Conservation (phyloP, 1,284 basidiomycete genomes). For the Ustilago xerochloae region DNA sequence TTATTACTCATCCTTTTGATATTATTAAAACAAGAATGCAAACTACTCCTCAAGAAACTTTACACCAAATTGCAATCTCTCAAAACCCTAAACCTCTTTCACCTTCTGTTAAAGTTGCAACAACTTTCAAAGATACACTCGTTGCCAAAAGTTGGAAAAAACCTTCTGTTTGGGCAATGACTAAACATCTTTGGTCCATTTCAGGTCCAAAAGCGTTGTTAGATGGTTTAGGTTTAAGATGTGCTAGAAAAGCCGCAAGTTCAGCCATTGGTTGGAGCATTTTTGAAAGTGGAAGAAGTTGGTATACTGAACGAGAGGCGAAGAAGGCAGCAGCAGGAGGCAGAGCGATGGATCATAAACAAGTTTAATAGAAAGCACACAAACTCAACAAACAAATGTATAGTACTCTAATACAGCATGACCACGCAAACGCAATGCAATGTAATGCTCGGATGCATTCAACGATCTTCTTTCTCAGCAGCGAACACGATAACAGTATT, state of each 20-base stretch:
- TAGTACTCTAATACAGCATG: too few species aligned
- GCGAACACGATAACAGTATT: too few species aligned
- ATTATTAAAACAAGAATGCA: slow-evolving; percentile 68
- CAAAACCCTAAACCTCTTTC: slow-evolving; percentile 3
- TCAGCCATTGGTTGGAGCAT: slow-evolving; percentile 67
- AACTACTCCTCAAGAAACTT: slow-evolving; percentile 42
- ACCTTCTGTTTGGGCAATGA: slow-evolving; percentile 36
- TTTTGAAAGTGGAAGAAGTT: slow-evolving; percentile 58
- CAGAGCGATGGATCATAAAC: slow-evolving; percentile 12
- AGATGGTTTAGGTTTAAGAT: slow-evolving; percentile 63
- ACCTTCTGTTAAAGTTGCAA: background rate
- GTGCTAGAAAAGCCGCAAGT: slow-evolving; percentile 63
- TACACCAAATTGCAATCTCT: slow-evolving; percentile 19
- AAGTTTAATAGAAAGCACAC: slow-evolving; percentile 5
- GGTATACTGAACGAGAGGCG: slow-evolving; percentile 45
- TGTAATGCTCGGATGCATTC: background rate
- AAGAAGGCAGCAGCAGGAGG: background rate
- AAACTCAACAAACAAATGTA: slow-evolving; percentile 6
- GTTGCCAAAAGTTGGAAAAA: background rate
- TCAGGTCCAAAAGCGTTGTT: slow-evolving; percentile 52
- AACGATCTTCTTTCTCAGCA: background rate
- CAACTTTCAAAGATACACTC: background rate
- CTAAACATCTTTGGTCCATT: slow-evolving; percentile 43
- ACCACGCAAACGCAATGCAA: too few species aligned
- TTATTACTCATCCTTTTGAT: slow-evolving; percentile 67